Conservation (phyloP, 805 yeast species). For the Kodamaea restingae region DNA sequence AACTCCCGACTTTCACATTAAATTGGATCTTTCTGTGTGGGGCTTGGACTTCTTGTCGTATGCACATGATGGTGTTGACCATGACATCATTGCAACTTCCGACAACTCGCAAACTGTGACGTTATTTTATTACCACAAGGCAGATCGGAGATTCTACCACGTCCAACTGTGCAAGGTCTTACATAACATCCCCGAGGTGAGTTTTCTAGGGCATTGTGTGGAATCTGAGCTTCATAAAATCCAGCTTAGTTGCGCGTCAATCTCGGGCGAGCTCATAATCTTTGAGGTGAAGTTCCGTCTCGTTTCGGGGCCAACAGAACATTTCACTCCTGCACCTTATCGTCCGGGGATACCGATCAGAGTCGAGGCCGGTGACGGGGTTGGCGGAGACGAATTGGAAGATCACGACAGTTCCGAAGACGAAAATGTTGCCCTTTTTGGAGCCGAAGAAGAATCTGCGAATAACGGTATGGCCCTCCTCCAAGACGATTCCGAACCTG, state of each 20-base stretch:
- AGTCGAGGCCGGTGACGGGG: background rate
- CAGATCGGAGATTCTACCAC: slow-evolving; percentile 24
- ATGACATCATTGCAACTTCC: slow-evolving; percentile 42
- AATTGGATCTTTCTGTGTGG: slow-evolving; percentile 53
- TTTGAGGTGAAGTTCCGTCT: slow-evolving; percentile 32
- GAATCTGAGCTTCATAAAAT: slow-evolving; percentile 22
- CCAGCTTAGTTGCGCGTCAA: slow-evolving; percentile 37
- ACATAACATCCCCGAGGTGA: slow-evolving; percentile 54
- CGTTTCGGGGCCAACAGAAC: slow-evolving; percentile 20
- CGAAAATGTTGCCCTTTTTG: too few relatives aligned
- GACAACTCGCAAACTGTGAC: slow-evolving; percentile 51
- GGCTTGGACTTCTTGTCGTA: slow-evolving; percentile 45
- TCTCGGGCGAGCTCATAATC: slow-evolving; percentile 43
- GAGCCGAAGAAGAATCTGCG: too few relatives aligned
- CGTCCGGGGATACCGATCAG: slow-evolving; percentile 29
- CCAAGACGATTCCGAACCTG: too few relatives aligned
- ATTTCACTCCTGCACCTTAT: slow-evolving; percentile 23
- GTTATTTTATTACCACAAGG: slow-evolving; percentile 31
- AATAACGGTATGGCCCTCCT: too few relatives aligned
- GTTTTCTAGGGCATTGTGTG: slow-evolving; percentile 28
- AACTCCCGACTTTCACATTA: slow-evolving; percentile 25
- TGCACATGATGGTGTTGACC: slow-evolving; percentile 14
- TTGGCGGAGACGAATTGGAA: background rate
- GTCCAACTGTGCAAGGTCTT: slow-evolving; percentile 40
- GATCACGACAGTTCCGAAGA: too few relatives aligned